phyloP scores from a whole-genome alignment of 345 rosid genomes.

The Rhodomyrtus tomentosa region DNA sequence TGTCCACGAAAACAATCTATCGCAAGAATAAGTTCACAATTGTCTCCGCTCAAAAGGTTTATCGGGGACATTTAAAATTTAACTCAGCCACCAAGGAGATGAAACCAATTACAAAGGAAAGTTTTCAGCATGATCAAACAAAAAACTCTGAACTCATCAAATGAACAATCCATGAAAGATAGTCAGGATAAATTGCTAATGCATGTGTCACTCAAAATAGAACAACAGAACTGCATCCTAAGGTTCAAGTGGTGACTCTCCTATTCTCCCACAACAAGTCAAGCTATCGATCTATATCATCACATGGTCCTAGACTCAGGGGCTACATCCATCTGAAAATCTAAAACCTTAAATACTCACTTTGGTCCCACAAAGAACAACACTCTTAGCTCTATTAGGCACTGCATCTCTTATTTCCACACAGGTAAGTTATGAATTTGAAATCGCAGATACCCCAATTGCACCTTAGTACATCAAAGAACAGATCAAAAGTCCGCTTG shows the following conservation, averaged over 20 bases:
- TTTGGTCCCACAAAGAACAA: neutral
- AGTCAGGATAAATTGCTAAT: neutral
- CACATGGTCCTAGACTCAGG: neutral
- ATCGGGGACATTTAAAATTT: neutral
- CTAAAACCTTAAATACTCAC: neutral
- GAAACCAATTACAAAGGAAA: neutral
- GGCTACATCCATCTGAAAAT: neutral
- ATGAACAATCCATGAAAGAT: neutral
- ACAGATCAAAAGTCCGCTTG: neutral
- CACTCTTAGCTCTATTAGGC: neutral
- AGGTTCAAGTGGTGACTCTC: neutral
- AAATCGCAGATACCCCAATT: neutral
- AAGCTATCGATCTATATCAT: neutral
- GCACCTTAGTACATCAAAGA: neutral
- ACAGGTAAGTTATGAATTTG: neutral
- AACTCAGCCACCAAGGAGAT: neutral
- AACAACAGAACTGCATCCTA: neutral
- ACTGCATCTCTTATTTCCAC: neutral
- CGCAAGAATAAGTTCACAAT: neutral
- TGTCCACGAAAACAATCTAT: neutral
- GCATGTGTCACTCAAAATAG: neutral
- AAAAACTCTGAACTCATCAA: neutral
- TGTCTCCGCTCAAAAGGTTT: neutral
- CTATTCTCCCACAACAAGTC: neutral
- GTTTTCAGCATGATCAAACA: neutral